These are phyloP conservation scores for Yamadazyma spencermartinsiae DNA, from an alignment of 1,139 yeast species.

Conservation along the genomic window DNA sequence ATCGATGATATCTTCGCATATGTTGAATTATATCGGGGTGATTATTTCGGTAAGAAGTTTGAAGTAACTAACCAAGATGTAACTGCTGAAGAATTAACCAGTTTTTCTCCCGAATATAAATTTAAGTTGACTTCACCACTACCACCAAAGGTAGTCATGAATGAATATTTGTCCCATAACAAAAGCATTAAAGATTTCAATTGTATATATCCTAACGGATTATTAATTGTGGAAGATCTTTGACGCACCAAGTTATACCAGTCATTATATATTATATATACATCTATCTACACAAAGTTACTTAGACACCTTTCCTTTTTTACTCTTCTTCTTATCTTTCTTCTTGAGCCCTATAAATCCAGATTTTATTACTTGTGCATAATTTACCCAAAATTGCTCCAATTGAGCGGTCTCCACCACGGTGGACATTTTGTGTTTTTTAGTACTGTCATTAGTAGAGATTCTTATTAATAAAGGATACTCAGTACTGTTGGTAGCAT, in stretches of 20 bases:
- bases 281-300: slow-evolving; percentile 1
- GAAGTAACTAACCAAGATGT: slow-evolving; percentile 10
- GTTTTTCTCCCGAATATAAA: slow-evolving; percentile 26
- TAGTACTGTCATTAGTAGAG: slow-evolving; percentile 35
- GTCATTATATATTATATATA: neutral
- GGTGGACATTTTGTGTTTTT: slow-evolving; percentile 56
- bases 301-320: slow-evolving; percentile 30
- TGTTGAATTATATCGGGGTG: slow-evolving; percentile 44
- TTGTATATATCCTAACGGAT: slow-evolving; percentile 44
- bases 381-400: slow-evolving; percentile 69
- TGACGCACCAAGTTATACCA: neutral
- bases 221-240: slow-evolving; percentile 38
- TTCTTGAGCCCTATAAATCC: slow-evolving; percentile 57
- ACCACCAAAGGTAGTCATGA: slow-evolving; percentile 38
- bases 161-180: slow-evolving; percentile 20
- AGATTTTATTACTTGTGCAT: slow-evolving; percentile 60
- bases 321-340: slow-evolving; percentile 52
- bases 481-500: slow-evolving; percentile 18
- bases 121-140: slow-evolving; percentile 40
- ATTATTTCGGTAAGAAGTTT: slow-evolving; percentile 39
- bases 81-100: slow-evolving; percentile 22
- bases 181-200: slow-evolving; percentile 29
- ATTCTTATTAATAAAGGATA: slow-evolving; percentile 59
- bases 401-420: slow-evolving; percentile 57
- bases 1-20: slow-evolving; percentile 61